phyloP scores from a whole-genome alignment of 2,329 filamentous ascomycete genomes.

The Phoma sp. region DNA sequence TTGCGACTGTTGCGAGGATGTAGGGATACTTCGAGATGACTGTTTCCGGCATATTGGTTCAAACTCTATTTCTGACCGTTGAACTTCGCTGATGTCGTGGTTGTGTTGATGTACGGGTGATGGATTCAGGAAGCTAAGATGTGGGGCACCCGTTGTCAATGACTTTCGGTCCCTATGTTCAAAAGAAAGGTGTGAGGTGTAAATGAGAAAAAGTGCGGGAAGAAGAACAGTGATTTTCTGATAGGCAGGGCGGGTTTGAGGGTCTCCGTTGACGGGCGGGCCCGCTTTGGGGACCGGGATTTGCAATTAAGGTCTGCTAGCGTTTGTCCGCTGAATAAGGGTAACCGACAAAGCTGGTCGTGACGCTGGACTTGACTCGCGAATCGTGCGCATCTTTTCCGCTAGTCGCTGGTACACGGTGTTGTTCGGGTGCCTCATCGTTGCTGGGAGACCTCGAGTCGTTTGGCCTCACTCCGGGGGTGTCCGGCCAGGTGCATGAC shows the following conservation, averaged over 20 bases:
- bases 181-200: background rate
- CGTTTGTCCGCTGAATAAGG: background rate
- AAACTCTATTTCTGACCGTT: background rate
- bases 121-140: background rate
- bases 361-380: constrained; percentile 4
- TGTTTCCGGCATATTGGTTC: constrained; percentile 15
- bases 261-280: constrained; percentile 5
- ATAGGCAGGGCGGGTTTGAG: constrained; percentile 4
- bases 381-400: background rate
- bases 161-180: constrained; percentile 1
- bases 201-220: constrained; percentile 1
- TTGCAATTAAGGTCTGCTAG: constrained; percentile 2
- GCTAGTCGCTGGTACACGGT: background rate
- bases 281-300: constrained; percentile 12
- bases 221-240: background rate
- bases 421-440: background rate
- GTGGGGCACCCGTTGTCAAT: constrained; percentile 11
- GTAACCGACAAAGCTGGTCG: background rate
- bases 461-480: background rate
- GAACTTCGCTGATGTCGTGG: background rate
- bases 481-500: constrained; percentile 9
- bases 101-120: background rate
- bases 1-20: constrained; percentile 20
- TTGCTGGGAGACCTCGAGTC: background rate
- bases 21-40: constrained; percentile 22